Base-by-base conservation (phyloP, 306 rosid genomes). In the Cucumis cinereus region DNA sequence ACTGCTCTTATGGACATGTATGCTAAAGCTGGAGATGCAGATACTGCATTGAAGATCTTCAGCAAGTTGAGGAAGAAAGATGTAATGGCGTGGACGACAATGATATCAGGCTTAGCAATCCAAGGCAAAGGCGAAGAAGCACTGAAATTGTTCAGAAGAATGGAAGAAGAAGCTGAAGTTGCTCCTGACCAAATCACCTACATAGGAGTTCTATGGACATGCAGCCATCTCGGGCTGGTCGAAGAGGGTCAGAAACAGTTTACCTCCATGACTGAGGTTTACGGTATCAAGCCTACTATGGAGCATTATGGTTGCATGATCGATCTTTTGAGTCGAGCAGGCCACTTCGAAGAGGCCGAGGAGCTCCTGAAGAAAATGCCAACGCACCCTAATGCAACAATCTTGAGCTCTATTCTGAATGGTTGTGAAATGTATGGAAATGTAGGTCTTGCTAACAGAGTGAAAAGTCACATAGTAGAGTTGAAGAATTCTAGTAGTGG, bases 281-380 rank as follows among this genome's bases (percentile, higher is more conserved):
- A 90, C 13, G 81, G 89, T 66, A 82, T 88, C 69, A 33, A 77
- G 72, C 98, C 90, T 20, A 86, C 75, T 53, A 84, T 80, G 49
- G 95, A 90, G 87, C 98, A 93, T 78, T 93, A 90, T 59, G 88
- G 93, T 74, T 90, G 93, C 86, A 79, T 88, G 98, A 78, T 89
- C 73, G 95, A 89, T 83, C 88, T 93, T 69, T 83, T 90, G 83
- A 88, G 98, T 70, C 81, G 93, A 26, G 93, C 93, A 1, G 97
- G 96, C 66, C 63, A 12, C 49, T 85, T 89, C 33, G 73, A 80
- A 83, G 93, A 90, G 85, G 98, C 87, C 9, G 80, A 79, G 80
- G 79, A 81, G 22, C 73, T 93, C 47, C 64, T 88, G 77, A 80
- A 79, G 77, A 82, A 79, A 41, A 93, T 89, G 92, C 68, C 87